Evolutionary conservation across 2,329 filamentous ascomycete genomes (phyloP).

Genomic region (Cladosporium halotolerans): DNA sequence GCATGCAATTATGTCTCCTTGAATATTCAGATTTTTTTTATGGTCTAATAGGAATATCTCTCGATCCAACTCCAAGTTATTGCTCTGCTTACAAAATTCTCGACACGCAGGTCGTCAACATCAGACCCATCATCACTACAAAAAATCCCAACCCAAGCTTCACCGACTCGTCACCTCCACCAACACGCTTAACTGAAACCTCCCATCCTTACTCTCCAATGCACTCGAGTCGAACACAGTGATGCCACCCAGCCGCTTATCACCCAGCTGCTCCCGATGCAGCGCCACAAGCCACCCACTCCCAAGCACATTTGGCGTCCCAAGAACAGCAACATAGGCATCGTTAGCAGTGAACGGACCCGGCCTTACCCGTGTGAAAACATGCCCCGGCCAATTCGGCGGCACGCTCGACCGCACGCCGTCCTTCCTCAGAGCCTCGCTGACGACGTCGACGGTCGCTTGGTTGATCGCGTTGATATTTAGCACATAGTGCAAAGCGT

Average conservation of each 20-base stretch:
- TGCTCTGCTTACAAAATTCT: too few species aligned
- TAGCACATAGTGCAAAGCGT: constrained; percentile 10
- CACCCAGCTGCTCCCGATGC: not conserved
- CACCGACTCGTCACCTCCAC: not conserved
- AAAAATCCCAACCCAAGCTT: too few species aligned
- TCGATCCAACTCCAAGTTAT: too few species aligned
- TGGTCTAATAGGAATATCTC: too few species aligned
- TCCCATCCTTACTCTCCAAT: not conserved
- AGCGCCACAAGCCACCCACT: not conserved
- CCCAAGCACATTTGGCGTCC: not conserved
- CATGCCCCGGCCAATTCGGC: constrained; percentile 14
- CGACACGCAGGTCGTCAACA: too few species aligned
- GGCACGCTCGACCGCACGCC: constrained; percentile 6
- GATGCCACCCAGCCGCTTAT: not conserved
- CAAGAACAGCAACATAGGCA: not conserved
- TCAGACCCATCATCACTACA: too few species aligned
- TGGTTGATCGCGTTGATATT: constrained; percentile 12
- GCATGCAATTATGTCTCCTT: too few species aligned
- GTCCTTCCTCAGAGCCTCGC: constrained; percentile 12
- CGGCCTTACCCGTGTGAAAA: constrained; percentile 1
- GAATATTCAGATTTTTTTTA: too few species aligned
- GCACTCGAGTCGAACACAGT: constrained; percentile 1
- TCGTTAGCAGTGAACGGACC: not conserved
- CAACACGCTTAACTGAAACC: not conserved
- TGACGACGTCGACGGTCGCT: constrained; percentile 12